phyloP scores from a whole-genome alignment of 139 green algal species.

The Zygnema cylindricum region DNA sequence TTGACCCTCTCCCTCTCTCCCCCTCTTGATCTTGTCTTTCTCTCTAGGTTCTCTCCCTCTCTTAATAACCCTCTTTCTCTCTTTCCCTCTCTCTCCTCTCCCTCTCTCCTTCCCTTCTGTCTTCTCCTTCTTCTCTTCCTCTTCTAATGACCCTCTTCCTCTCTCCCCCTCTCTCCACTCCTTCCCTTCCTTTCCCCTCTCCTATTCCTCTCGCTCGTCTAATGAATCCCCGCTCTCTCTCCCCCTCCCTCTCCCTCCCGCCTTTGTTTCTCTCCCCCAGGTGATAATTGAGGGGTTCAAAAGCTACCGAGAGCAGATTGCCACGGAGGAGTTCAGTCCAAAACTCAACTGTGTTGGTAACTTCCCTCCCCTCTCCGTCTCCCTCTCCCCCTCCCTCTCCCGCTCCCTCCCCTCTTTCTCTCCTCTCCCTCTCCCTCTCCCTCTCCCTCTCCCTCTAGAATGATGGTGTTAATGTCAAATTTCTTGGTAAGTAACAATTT shows the following conservation, averaged over 20 bases:
- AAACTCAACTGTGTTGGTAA: constrained; percentile 92
- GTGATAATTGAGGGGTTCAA: constrained; percentile 98
- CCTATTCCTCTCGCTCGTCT: constrained; percentile 1
- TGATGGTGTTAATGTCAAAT: constrained; percentile 32
- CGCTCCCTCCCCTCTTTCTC: no score
- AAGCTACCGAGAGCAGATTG: constrained; percentile 94
- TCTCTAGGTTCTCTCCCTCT: background rate
- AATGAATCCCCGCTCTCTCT: background rate
- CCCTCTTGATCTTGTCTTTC: background rate
- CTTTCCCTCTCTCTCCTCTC: background rate
- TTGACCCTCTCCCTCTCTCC: constrained; percentile 55
- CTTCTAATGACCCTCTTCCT: background rate
- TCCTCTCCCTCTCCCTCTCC: constrained; percentile 29
- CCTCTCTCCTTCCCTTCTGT: background rate
- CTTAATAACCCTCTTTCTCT: background rate
- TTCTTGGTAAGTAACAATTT: background rate
- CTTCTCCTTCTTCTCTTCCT: background rate
- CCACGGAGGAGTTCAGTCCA: constrained; percentile 83
- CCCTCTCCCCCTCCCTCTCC: background rate
- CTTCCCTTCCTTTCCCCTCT: background rate
- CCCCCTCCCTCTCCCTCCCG: constrained; percentile 73
- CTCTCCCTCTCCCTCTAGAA: constrained; percentile 26
- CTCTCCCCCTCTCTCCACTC: background rate
- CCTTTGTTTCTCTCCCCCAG: constrained; percentile 80
- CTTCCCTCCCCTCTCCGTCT: constrained; percentile 46